Evolutionary conservation across 768 basidiomycete species (phyloP), one percentile per base, ranked within the genome.

Genomic region (Rhizopogon salebrosus): DNA sequence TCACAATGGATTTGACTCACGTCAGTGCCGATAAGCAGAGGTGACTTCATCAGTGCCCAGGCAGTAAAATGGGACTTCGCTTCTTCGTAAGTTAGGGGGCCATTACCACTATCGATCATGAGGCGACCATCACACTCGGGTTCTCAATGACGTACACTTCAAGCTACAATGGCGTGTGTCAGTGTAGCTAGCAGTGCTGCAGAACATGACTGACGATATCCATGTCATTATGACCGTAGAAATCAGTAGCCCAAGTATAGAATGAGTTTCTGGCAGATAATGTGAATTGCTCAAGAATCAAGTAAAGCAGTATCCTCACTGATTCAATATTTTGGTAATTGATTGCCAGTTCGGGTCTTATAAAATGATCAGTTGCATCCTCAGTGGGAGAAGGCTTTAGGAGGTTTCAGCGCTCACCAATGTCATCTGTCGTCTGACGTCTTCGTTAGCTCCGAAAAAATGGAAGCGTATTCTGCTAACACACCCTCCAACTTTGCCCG

Each of bases 31-130:
- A 86, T 80, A 48, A 86, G 69, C 13, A 87, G 73, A 2, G 85
- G 85, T 0, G 81, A 82, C 61, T 85, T 87, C 79, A 85, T 77
- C 27, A 87, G 65, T 34, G 83, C 83, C 85, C 85, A 87, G 0
- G 81, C 83, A 0, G 84, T 86, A 62, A 86, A 87, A 62, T 87
- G 85, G 3, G 83, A 75, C 63, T 86, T 86, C 23, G 76, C 67
- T 66, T 87, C 85, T 13, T 87, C 83, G 60, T 73, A 77, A 0
- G 79, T 78, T 41, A 86, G 69, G 29, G 77, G 69, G 13, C 82
- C 84, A 53, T 87, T 86, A 20, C 85, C 85, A 23, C 83, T 85
- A 60, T 20, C 16, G 45, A 53, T 24, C 18, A 37, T 49, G 27
- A 54, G 31, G 11, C 41, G 45, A 41, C n/a, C 29, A 55, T 45